Base-by-base conservation (phyloP, 2,329 filamentous ascomycete species). In the Ascocoryne sarcoides region DNA sequence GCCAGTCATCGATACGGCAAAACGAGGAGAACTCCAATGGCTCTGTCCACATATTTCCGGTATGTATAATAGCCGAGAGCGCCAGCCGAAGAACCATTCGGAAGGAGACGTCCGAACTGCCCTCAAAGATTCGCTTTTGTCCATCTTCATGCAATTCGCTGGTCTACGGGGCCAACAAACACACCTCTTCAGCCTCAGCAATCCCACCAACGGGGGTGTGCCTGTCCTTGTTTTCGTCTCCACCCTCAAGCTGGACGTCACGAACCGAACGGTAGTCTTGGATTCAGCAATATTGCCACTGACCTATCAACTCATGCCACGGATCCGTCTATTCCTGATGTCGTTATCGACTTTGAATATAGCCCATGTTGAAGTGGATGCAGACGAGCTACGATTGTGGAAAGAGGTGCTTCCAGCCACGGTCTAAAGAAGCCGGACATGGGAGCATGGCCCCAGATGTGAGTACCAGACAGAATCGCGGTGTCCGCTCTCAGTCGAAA, bases 361-460 rank as follows among this genome's bases (percentile, higher is more conserved):
- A 10, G 29, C 15, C 20, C n/a, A 21, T 10, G 26, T 46, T 17
- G 23, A 20, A 4, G 40, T 46, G 3, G 20, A 40, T 4, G 28
- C 19, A 1, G 34, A 32, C 10, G 45, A 45, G 9, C 20, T 37
- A 7, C 15, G 26, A 2, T 14, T 47, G 10, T 44, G 38, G 40
- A 43, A 32, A 28, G 4, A 29, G 21, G 30, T 39, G 8, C 23
- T 47, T 4, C 45, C 45, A 0, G 39, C 42, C 10, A 12, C 34
- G 4, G 40, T 43, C 4, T 44, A 49, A 32, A 34, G 39, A 7
- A 43, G 40, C 23, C 39, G 45, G 19, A n/a, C 10, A 4, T 49
- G 47, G 47, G 5, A 28, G 5, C 47, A 47, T 18, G n/a, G 5
- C 4, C 2, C 21, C 1, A 9, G 10, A 1, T 45, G 43, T 32